Evolutionary conservation across 1,139 yeast genomes (phyloP).

Genomic region (Scheffersomyces cryptocercus): DNA sequence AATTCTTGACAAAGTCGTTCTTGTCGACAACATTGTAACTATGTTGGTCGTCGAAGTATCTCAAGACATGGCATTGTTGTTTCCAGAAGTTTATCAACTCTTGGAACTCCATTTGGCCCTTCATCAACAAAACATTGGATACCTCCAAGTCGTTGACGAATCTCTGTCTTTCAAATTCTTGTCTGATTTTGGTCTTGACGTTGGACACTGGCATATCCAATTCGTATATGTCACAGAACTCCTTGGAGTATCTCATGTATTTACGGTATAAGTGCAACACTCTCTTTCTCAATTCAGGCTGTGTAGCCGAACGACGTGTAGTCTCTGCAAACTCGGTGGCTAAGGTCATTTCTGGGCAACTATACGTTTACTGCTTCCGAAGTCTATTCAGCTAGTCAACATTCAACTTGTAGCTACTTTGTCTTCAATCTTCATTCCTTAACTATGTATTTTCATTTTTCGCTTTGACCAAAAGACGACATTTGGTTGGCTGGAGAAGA

Average conservation of each 20-base stretch:
- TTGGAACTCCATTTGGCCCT: slow-evolving; percentile 91
- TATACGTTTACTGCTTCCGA: too few relatives aligned
- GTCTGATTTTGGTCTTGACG: slow-evolving; percentile 82
- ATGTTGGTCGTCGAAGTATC: slow-evolving; percentile 72
- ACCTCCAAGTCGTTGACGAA: slow-evolving; percentile 67
- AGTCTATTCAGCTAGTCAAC: too few relatives aligned
- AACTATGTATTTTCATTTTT: too few relatives aligned
- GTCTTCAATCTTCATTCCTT: too few relatives aligned
- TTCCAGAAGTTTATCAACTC: slow-evolving; percentile 90
- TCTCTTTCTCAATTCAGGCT: slow-evolving; percentile 62
- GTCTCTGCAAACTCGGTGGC: slow-evolving; percentile 87
- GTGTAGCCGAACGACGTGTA: slow-evolving; percentile 65
- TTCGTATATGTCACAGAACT: slow-evolving; percentile 70
- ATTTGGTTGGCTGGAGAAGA: slow-evolving; percentile 28
- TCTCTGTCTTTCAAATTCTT: slow-evolving; percentile 85
- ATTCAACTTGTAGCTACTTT: too few relatives aligned
- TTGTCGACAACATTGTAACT: slow-evolving; percentile 48
- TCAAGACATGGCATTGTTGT: slow-evolving; percentile 82
- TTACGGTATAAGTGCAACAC: slow-evolving; percentile 74
- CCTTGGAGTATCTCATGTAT: slow-evolving; percentile 64
- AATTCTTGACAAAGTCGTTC: slow-evolving; percentile 66
- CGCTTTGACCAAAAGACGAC: slow-evolving; percentile 16
- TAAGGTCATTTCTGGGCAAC: slow-evolving; percentile 45
- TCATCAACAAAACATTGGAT: slow-evolving; percentile 68
- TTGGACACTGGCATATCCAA: slow-evolving; percentile 81